Evolutionary conservation across 805 yeast species (phyloP), one percentile per base, ranked within the genome.

Genomic region (Ogataea nitratoaversa): DNA sequence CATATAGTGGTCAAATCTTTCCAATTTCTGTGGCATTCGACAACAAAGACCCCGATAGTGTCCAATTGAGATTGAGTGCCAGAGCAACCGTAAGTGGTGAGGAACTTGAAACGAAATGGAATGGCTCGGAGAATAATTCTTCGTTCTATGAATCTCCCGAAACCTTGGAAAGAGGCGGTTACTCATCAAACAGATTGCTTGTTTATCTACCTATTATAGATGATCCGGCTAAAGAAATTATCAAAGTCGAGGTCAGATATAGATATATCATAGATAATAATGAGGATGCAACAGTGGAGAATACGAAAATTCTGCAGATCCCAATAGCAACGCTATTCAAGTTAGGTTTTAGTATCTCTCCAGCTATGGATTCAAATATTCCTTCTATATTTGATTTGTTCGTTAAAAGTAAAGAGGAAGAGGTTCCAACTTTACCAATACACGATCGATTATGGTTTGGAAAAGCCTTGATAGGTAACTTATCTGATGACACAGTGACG

Each of bases 381-480:
- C 65, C 68, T 1, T 53, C 52, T 14, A 46, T 46, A 2, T 60
- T 50, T 47, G 48, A 50, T 38, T 34, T 43, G 29, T 47, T 30
- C 3, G 18, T 43, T n/a, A 37, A 18, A 12, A 34, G 32, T 17
- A 19, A 39, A 9, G 49, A 45, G 2, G 49, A 41, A 3, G 50
- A 48, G 13, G 4, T 47, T 3, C 30, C 46, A 8, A 28, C 39
- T 4, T 48, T 42, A 8, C 63, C 69, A 3, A 54, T 55, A 23
- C 67, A 66, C 20, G 46, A 58, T 5, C 54, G 74, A 31, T 50
- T 52, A 20, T 67, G 73, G 73, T 40, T 57, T 57, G 46, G 56
- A 50, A 48, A 53, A 45, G 20, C 51, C 30, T 19, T 61, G 56
- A 19, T 74, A 50, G 44, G 46, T n/a, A 52, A 63, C 25, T 57